Conservation (phyloP, 306 rosid genomes). For the Astragalus glycyphyllos region DNA sequence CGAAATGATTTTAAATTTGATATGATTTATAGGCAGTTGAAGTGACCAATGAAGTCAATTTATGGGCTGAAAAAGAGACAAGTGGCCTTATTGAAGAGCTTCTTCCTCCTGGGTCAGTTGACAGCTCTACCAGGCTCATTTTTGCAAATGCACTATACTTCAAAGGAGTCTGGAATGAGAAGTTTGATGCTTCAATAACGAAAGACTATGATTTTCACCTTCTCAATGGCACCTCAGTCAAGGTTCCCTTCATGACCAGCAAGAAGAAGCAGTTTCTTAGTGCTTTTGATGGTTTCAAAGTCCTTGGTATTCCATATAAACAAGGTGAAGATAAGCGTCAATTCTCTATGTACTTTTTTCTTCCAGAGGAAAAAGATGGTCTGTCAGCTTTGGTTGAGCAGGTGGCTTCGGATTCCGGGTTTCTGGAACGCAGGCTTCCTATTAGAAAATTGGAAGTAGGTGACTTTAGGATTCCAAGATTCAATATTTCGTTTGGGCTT, state of each 20-base stretch:
- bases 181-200: conserved; percentile 66
- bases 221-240: conserved; percentile 58
- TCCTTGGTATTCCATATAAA: conserved; percentile 69
- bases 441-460: conserved; percentile 50
- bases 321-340: conserved; percentile 66
- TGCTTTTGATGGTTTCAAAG: conserved; percentile 68
- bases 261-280: conserved; percentile 51
- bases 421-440: conserved; percentile 66
- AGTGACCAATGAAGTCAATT: conserved; percentile 66
- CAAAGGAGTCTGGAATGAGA: conserved; percentile 75
- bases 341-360: conserved; percentile 74
- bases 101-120: conserved; percentile 67
- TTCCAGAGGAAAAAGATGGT: conserved; percentile 76
- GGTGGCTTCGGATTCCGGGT: conserved; percentile 57
- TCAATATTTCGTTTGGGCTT: conserved; percentile 72
- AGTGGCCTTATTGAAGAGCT: conserved; percentile 68
- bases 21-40: conserved; percentile 60
- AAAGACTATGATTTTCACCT: conserved; percentile 68
- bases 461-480: conserved; percentile 74
- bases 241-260: conserved; percentile 82
- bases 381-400: conserved; percentile 66
- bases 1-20: conserved; percentile 4
- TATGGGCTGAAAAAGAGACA: conserved; percentile 80
- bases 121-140: conserved; percentile 60
- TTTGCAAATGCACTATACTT: conserved; percentile 81